A percentile compares a stretch with the other conserved stretches of the same genome.
phyloP scores from a whole-genome alignment of 2,329 filamentous ascomycete species.

The Penicillium sp. region DNA sequence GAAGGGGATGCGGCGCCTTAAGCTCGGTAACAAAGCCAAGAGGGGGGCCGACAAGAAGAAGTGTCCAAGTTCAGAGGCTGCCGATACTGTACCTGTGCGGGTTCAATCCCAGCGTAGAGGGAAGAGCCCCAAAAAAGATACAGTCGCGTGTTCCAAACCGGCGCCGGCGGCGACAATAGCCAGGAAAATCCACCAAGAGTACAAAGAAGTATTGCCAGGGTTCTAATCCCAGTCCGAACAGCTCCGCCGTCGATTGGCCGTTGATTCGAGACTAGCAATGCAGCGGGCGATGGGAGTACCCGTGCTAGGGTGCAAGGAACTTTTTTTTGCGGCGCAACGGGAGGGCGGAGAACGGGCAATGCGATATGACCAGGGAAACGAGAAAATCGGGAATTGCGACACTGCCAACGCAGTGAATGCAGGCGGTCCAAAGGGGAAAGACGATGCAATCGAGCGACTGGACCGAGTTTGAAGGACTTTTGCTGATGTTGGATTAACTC shows the following conservation, averaged over 20 bases:
- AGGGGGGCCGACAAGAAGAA: conserved; percentile 16
- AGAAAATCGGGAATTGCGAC: conserved; percentile 36
- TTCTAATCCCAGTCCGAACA: conserved; percentile 19
- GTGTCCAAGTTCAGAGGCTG: conserved; percentile 34
- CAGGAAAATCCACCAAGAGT: conserved; percentile 7
- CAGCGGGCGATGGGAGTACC: conserved; percentile 31
- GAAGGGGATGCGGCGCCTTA: conserved; percentile 18
- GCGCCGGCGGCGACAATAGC: conserved; percentile 13
- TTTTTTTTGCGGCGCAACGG: conserved; percentile 29
- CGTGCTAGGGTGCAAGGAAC: conserved; percentile 25
- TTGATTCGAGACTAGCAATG: conserved; percentile 23
- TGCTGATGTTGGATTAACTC: conserved; percentile 31
- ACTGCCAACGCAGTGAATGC: conserved; percentile 44
- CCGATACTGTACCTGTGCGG: conserved; percentile 35
- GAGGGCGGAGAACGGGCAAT: conserved; percentile 21
- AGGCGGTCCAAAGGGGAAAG: conserved; percentile 42
- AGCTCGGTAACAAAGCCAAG: conserved; percentile 18
- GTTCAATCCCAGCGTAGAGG: conserved; percentile 19
- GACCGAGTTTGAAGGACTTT: conserved; percentile 28
- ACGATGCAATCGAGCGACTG: conserved; percentile 36
- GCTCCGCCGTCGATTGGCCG: conserved; percentile 23
- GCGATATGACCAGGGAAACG: conserved; percentile 23
- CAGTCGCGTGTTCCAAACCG: conserved; percentile 27
- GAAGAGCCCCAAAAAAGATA: conserved; percentile 29
- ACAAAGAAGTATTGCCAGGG: conserved; percentile 8